Percentiles rank a stretch among this genome's conserved stretches.
Conservation (phyloP, 805 yeast species). For the Kodamaea jinghongensis region DNA sequence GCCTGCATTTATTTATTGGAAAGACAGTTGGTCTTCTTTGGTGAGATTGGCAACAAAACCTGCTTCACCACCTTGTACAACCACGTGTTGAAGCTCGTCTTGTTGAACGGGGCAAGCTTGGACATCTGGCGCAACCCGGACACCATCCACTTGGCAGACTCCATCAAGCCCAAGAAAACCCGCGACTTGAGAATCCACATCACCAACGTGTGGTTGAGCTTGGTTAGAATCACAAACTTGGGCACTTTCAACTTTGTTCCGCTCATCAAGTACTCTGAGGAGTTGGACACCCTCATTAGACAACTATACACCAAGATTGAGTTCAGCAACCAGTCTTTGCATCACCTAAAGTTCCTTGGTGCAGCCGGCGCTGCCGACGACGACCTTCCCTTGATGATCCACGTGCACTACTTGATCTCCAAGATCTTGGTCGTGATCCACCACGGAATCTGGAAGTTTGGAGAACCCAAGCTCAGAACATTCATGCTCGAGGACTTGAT, state of each 20-base stretch:
- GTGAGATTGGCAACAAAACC: neutral
- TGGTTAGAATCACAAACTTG: conserved; percentile 31
- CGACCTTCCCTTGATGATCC: conserved; percentile 6
- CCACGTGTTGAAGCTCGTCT: conserved; percentile 3
- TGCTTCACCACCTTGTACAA: conserved; percentile 3
- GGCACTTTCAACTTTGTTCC: conserved; percentile 25
- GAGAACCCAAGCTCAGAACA: conserved; percentile 19
- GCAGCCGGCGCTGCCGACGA: neutral
- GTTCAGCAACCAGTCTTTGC: conserved; percentile 2
- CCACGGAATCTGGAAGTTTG: conserved; percentile 19
- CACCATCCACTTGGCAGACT: neutral
- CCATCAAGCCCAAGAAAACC: neutral
- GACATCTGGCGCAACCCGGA: conserved; percentile 9
- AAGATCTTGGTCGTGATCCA: conserved; percentile 20
- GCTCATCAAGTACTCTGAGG: conserved; percentile 20
- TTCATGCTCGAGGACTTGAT: conserved; percentile 21
- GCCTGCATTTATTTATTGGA: conserved; percentile 1
- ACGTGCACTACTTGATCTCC: conserved; percentile 30
- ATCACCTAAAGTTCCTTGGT: conserved; percentile 7
- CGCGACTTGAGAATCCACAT: conserved; percentile 5
- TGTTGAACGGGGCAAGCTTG: conserved; percentile 5
- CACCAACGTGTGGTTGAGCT: conserved; percentile 32
- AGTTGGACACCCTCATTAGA: conserved; percentile 17
- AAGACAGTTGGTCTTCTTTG: conserved; percentile 1
- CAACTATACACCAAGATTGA: conserved; percentile 20